phyloP scores from a whole-genome alignment of 176 grass and related monocot genomes.

The Triticum timopheevii region DNA sequence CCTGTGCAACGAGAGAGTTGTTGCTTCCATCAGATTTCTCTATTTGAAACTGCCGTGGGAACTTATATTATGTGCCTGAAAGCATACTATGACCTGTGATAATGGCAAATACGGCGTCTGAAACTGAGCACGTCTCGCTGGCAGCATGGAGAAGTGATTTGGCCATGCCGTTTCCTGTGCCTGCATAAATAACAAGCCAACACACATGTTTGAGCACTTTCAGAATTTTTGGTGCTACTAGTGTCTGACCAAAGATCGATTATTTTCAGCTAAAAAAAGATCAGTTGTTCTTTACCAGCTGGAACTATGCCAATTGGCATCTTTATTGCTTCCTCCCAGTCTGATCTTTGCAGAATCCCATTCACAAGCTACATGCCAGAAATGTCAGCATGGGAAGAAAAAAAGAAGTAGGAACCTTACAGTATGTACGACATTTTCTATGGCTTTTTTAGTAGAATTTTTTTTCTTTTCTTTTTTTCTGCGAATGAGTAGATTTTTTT shows the following conservation, averaged over 20 bases:
- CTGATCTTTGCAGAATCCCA: constrained; percentile 73
- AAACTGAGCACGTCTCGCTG: constrained; percentile 46
- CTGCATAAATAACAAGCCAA: constrained; percentile 33
- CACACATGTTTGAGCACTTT: neutral
- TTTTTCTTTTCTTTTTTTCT: too few relatives aligned
- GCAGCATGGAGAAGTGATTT: constrained; percentile 79
- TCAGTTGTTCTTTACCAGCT: constrained; percentile 38
- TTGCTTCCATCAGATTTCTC: neutral
- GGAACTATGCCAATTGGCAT: constrained; percentile 76
- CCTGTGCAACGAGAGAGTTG: constrained; percentile 38
- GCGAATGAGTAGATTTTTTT: neutral
- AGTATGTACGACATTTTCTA: neutral
- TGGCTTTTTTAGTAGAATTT: neutral
- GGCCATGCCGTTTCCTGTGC: constrained; percentile 88
- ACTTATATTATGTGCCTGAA: neutral
- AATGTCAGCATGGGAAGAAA: neutral
- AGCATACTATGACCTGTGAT: constrained; percentile 56
- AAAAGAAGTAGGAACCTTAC: neutral
- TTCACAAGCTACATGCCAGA: constrained; percentile 48
- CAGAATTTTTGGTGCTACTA: neutral
- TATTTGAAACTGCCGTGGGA: neutral
- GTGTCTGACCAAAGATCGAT: neutral
- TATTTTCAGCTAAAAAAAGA: neutral
- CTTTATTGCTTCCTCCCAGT: constrained; percentile 69
- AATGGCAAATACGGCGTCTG: constrained; percentile 73